Base-by-base conservation (phyloP, 129 eudicot species). In the Gnaphalium uliginosum region DNA sequence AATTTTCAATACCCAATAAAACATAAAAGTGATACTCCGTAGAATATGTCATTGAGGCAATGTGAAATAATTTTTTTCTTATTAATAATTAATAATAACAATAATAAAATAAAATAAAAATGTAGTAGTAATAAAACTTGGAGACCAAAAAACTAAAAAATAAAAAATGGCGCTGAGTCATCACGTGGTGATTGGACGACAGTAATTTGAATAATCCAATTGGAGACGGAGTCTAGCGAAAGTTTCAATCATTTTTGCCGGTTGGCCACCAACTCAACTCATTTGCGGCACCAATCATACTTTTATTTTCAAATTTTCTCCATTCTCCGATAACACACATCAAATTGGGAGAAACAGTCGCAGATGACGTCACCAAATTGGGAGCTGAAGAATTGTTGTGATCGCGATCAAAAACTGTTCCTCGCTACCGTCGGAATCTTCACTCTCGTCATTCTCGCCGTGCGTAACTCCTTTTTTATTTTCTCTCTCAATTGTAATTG, bases 381-480 rank as follows among this genome's bases (percentile, higher is more conserved):
- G 99, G 99, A 89, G 84, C 87, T 95, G 68, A 85, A 78, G 79
- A 58, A 79, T 61, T 95, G 97, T 54, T 91, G 99, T 67, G 78
- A 89, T 48, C 89, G 75, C 54, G 96, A 91, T 67, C 99, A 95
- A 81, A 79, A 68, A 17, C 80, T 87, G 19, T 95, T 95, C 75
- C 88, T 95, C 71, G 84, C 86, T 10, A 85, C 97, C 80, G 89
- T 91, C 69, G 99, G 94, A 37, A 78, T 91, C 75, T 95, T 78
- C 83, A 91, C 92, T 50, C 62, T 95, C 80, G 97, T 83, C 62
- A 91, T 95, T 77, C 94, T 95, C 81, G 86, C 86, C 69, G 99
- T 95, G 9, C 66, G 33, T 14, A 5, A 19, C 54, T 35, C 71
- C 37, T 33, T 66, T 26, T 4, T 3, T n/a, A n/a, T n/a, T 26